Evolutionary conservation across 2,329 filamentous ascomycete genomes (phyloP), one percentile per base, ranked within the genome.

Genomic region (Botrytis hyacinthi): DNA sequence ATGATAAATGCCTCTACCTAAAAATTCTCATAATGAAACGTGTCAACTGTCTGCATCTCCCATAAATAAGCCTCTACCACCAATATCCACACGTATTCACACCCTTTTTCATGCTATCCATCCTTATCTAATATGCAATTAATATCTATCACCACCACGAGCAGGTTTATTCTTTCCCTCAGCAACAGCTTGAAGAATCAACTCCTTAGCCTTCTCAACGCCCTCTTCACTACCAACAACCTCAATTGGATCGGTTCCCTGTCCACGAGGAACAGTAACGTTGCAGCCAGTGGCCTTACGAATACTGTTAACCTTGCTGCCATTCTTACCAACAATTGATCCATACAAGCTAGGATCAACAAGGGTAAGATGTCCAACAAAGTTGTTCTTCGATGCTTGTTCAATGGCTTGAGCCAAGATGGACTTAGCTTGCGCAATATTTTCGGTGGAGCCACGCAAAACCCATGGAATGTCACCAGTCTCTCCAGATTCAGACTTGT

Each of bases 261-360:
- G 92, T 80, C 93, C 91, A 77, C 93, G 91, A 35, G 96, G 96
- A 59, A 99, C 95, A 77, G 95, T 94, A 81, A 99, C 97, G 84
- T 92, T 94, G 84, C 95, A 98, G 72, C 93, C 93, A 70, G 94
- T 98, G 85, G 96, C 90, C 85, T 93, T 94, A 78, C 96, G 91
- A 81, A 99, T 98, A 60, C 90, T 86, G 84, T 98, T 98, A 82
- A 99, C 97, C 83, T 95, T 95, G 82, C 90, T 92, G 74, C 96
- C 96, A 74, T 92, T 93, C 76, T 92, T 91, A 7, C 96, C 96
- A 78, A 99, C 94, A 67, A 99, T 93, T 76, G 92, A 92, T 75
- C 95, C 90, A 86, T 98, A 97, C 65, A 93, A 94, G 78, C 89
- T 90, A 0, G 95, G 77, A 57, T 99, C 88, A 76, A 96, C 91